Base-by-base conservation (phyloP, 805 yeast genomes). In the Ogataea populi-albae region DNA sequence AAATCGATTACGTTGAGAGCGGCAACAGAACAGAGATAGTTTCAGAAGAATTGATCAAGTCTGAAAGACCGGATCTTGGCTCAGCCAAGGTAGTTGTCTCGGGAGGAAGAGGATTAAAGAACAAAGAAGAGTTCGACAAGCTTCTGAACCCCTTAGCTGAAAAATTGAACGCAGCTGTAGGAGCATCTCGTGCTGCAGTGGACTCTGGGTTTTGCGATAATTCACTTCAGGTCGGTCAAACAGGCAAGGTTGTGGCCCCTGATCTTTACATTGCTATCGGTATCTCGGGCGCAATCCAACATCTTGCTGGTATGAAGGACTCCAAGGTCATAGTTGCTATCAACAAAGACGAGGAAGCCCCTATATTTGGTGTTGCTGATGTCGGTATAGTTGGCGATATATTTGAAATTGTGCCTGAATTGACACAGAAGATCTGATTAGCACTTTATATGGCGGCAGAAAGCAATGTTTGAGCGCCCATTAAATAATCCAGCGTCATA, bases 151-250 rank as follows among this genome's bases (percentile, higher is more conserved):
- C 98, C 34, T 69, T 91, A 47, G 97, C 98, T 6, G 79, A 77
- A 39, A 73, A 83, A 41, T 66, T 91, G 40, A 75, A 79, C 38
- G 98, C 98, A 2, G 98, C 95, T 36, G 82, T 91, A 32, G 98
- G 98, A 54, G 98, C 98, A 3, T 86, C 96, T 6, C 80, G 98
- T 62, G 98, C 97, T 14, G 98, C 98, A 22, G 98, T 93, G 17
- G 98, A 91, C 64, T 73, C 94, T 29, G 98, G 97, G 0, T 88
- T 77, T 60, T 88, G 95, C 57, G 98, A 93, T 57, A 93, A 91
- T 66, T 88, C 98, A 6, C 73, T 91, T 52, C 98, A 91, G 65
- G 89, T 91, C 43, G 98, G 98, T 37, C 98, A 91, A 66, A 91
- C 98, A 7, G 98, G 98, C 51, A 93, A 93, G 62, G 89, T 89